Evolutionary conservation across 1,284 basidiomycete genomes (phyloP).

Genomic region (Trametes versicolor): DNA sequence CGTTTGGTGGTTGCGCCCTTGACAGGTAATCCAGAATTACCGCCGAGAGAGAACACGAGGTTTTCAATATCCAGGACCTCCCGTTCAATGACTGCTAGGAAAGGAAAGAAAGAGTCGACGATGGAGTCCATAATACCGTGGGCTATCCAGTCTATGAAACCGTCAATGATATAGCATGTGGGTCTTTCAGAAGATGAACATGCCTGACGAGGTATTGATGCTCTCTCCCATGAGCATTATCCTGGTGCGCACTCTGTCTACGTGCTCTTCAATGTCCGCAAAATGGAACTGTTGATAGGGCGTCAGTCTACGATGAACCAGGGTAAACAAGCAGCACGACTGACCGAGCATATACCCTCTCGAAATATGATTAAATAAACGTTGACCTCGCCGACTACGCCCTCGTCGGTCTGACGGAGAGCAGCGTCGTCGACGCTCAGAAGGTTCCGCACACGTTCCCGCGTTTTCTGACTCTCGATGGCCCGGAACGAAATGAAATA

Average conservation of each 20-base stretch:
- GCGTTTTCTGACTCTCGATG: conserved; percentile 68
- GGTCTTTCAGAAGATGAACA: conserved; percentile 29
- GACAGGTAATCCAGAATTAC: conserved; percentile 18
- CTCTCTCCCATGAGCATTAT: conserved; percentile 68
- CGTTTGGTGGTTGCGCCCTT: background rate
- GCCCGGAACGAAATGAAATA: conserved; percentile 93
- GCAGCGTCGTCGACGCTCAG: conserved; percentile 38
- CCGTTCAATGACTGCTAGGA: conserved; percentile 84
- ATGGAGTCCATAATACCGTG: conserved; percentile 94
- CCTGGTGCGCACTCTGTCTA: conserved; percentile 80
- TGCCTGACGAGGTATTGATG: conserved; percentile 76
- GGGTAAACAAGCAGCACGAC: conserved; percentile 43
- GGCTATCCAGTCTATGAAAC: conserved; percentile 87
- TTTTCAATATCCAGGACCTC: conserved; percentile 86
- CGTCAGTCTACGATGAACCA: background rate
- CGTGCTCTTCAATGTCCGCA: conserved; percentile 89
- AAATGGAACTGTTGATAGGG: conserved; percentile 81
- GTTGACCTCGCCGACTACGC: conserved; percentile 79
- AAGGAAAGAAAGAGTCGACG: conserved; percentile 94
- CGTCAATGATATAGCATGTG: background rate
- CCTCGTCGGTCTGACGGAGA: conserved; percentile 49
- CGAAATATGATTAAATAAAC: conserved; percentile 92
- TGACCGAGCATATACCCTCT: conserved; percentile 89
- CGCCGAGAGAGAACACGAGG: conserved; percentile 60
- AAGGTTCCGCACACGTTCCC: conserved; percentile 50